These are phyloP conservation scores for Cystofilobasidium macerans DNA, from an alignment of 768 basidiomycete species.

Conservation along the genomic window DNA sequence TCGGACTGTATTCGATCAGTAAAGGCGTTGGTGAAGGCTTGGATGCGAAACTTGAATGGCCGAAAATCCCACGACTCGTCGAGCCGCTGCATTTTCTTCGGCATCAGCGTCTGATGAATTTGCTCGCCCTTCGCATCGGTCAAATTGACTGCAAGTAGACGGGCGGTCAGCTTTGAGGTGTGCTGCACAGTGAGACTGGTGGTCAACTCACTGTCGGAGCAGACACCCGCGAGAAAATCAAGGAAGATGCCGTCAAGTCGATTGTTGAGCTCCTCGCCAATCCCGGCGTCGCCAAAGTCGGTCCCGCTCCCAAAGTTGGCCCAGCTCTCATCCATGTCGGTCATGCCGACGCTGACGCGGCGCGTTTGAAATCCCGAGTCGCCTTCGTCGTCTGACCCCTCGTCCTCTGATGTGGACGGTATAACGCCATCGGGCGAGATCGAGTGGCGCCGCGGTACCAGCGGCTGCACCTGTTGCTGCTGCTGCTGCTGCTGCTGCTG, in stretches of 20 bases:
- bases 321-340: constrained; percentile 4
- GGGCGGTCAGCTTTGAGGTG: constrained; percentile 2
- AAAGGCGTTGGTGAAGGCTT: constrained; percentile 92
- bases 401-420: background rate
- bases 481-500: background rate
- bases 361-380: constrained; percentile 13
- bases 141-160: constrained; percentile 59
- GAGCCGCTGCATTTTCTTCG: constrained; percentile 89
- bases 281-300: constrained; percentile 5
- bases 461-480: background rate
- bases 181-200: no score
- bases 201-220: constrained; percentile 80
- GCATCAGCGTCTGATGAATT: constrained; percentile 96
- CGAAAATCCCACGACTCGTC: constrained; percentile 95
- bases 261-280: constrained; percentile 53
- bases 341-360: constrained; percentile 1
- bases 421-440: background rate
- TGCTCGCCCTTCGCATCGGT: constrained; percentile 90
- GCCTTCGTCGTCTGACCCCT: constrained; percentile 13
- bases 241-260: constrained; percentile 87
- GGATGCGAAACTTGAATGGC: constrained; percentile 97
- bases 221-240: constrained; percentile 72
- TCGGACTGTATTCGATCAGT: constrained; percentile 76
- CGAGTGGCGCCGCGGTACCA: background rate
- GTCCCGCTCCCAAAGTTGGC: background rate